Base-by-base conservation (phyloP, 2,329 filamentous ascomycete genomes). In the Phialophora expanda region DNA sequence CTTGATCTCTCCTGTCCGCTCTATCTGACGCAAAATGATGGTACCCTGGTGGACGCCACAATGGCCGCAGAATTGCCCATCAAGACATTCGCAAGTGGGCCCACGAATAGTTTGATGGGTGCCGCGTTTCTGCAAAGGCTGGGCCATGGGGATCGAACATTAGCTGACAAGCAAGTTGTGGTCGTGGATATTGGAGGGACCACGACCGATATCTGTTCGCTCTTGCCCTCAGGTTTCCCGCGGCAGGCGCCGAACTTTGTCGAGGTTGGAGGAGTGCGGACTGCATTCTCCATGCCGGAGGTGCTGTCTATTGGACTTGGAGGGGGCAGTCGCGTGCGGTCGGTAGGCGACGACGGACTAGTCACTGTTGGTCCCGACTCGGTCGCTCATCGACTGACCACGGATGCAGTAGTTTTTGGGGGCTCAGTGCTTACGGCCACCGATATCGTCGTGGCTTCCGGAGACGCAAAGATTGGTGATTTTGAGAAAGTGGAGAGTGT, bases 11-110 rank as follows among this genome's bases (percentile, higher is more conserved):
- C 73, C 0, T 87, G 85, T 51, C 84, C 84, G 0, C 79, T 87
- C 0, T 89, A 87, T 66, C 78, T 90, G 46, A 87, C 86, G 0
- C 84, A 88, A 70, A 89, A 89, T 56, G 87, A 89, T 69, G 87
- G 87, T 1, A 89, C 86, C 0, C 78, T 89, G 2, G 76, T 87
- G 6, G 81, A 83, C 5, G 85, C 82, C 0, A 79, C 81, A 2
- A 78, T 80, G 61, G 87, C 87, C 1, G 81, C 85, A 0, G 77
- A 80, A 17, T 76, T 87, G 26, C 87, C 87, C 0, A 87, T 89
- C 56, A 78, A 83, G 56, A 88, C 85, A 0, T 89, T 89, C 70
- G 86, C 85, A 0, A 86, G 83, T 46, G 87, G 87, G 0, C 85
- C 87, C 2, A 89, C 87, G 0, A 89, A 89, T 72, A 87, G 84